These are phyloP conservation scores for Exophiala bonariae DNA, from an alignment of 2,329 filamentous ascomycete genomes.

Conservation along the genomic window DNA sequence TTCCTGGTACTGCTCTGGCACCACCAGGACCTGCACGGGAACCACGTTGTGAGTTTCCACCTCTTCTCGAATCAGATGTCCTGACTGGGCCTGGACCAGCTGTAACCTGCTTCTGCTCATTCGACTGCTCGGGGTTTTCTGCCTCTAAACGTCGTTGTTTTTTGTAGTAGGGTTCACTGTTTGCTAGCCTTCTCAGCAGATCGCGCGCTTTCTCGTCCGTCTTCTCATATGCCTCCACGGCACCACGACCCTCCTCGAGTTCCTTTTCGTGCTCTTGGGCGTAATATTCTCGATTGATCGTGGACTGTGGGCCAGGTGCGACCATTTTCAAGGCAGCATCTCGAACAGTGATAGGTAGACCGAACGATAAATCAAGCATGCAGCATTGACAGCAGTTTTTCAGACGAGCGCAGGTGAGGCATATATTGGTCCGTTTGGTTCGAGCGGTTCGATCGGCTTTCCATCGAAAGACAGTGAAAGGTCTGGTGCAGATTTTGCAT, in stretches of 20 bases:
- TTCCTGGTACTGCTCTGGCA: conserved; percentile 65
- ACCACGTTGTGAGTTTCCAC: conserved; percentile 40
- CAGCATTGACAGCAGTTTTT: conserved; percentile 99
- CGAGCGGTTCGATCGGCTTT: conserved; percentile 87
- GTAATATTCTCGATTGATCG: conserved; percentile 95
- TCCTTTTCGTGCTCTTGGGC: conserved; percentile 96
- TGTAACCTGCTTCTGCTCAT: conserved; percentile 48
- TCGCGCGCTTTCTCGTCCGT: conserved; percentile 96
- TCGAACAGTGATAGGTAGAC: conserved; percentile 88
- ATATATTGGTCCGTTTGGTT: conserved; percentile 92
- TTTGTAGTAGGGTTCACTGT: conserved; percentile 93
- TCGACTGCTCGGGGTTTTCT: conserved; percentile 47
- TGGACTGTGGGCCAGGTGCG: conserved; percentile 85
- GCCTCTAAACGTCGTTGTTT: conserved; percentile 75
- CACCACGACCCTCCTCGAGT: conserved; percentile 85
- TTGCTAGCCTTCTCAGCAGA: conserved; percentile 77
- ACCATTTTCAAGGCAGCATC: conserved; percentile 98
- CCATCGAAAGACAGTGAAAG: conserved; percentile 95
- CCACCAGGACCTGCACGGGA: conserved; percentile 48
- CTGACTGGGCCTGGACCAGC: conserved; percentile 73
- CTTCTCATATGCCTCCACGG: conserved; percentile 89
- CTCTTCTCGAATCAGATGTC: conserved; percentile 60
- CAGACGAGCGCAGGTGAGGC: conserved; percentile 90
- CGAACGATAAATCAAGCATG: conserved; percentile 97
- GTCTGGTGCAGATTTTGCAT: conserved; percentile 86